Evolutionary conservation across 2,329 filamentous ascomycete genomes (phyloP), one percentile per base, ranked within the genome.

Genomic region (Sclerotinia borealis): DNA sequence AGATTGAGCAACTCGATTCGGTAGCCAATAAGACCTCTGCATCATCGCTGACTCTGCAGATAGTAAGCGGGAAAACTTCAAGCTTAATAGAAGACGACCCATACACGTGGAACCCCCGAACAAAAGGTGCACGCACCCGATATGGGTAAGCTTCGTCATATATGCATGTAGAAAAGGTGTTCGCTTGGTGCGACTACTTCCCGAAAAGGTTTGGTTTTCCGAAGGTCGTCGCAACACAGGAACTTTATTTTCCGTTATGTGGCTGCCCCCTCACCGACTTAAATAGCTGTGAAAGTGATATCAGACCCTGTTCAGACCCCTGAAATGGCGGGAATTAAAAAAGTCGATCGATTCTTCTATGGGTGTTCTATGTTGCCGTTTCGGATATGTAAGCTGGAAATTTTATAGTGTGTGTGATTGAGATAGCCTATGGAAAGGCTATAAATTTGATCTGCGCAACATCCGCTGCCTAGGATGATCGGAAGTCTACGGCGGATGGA

Each of bases 341-440:
- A 29, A 10, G 34, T 55, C 19, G 8, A 50, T 58, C 8, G 25
- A 49, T 49, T 37, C 7, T 58, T 62, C 60, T 48, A 49, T 25
- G 41, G 10, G 27, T 54, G 49, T 61, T 61, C 37, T 54, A n/a
- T 31, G 8, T 55, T 39, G 31, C 47, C 25, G 48, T 31, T 43
- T 56, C 41, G 39, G 60, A 62, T 62, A 58, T 58, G 51, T 62
- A 62, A 62, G 60, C 50, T 48, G 49, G n/a, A n/a, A 13, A 47
- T 11, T 45, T 22, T 47, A 19, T 34, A 27, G 59, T 41, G 22
- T 62, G 43, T 29, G 39, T 31, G 17, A 17, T 19, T 8, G 22
- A 37, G 11, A 62, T 62, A 62, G 60, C 51, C 60, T 62, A 62
- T 58, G 34, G 49, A 61, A 48, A 56, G 59, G 51, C 41, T 49